A percentile compares a stretch with the other conserved stretches of the same genome.
Conservation (phyloP, 345 rosid species). For the Pistacia atlantica region DNA sequence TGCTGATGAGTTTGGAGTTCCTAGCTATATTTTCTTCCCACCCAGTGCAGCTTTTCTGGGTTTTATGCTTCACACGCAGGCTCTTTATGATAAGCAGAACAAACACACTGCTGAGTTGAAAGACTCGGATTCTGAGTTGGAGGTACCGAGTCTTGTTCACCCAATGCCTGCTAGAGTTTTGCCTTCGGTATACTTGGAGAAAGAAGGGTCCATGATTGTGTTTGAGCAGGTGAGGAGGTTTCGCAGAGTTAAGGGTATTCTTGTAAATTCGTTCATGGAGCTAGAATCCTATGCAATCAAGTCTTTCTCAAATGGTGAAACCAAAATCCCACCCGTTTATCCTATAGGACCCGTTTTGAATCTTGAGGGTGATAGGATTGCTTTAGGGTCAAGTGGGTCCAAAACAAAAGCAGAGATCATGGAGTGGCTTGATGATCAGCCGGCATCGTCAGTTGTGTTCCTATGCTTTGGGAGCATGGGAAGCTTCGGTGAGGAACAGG, state of each 20-base stretch:
- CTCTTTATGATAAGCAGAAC: constrained; percentile 18
- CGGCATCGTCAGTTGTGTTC: too few relatives aligned
- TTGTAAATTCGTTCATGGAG: constrained; percentile 40
- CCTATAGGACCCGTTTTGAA: constrained; percentile 57
- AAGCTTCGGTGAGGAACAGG: too few relatives aligned
- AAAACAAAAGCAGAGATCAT: constrained; percentile 25
- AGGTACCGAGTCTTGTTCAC: constrained; percentile 31
- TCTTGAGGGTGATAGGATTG: constrained; percentile 20
- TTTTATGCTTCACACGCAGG: constrained; percentile 17
- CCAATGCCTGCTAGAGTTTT: constrained; percentile 38
- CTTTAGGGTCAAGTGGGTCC: background rate
- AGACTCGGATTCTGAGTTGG: constrained; percentile 28
- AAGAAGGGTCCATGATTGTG: background rate
- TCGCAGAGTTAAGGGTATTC: constrained; percentile 37
- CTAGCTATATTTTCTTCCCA: constrained; percentile 52
- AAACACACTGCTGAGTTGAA: constrained; percentile 15
- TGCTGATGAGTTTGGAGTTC: constrained; percentile 44
- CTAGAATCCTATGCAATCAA: constrained; percentile 38
- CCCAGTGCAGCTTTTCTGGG: constrained; percentile 46
- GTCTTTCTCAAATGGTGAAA: constrained; percentile 11
- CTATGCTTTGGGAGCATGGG: too few relatives aligned
- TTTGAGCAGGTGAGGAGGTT: constrained; percentile 21
- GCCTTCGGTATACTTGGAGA: background rate
- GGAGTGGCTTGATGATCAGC: constrained; percentile 46
- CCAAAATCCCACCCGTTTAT: constrained; percentile 34